Evolutionary conservation across 1,284 basidiomycete species (phyloP), one percentile per base, ranked within the genome.

Genomic region (Pseudozyma tsukubaensis): DNA sequence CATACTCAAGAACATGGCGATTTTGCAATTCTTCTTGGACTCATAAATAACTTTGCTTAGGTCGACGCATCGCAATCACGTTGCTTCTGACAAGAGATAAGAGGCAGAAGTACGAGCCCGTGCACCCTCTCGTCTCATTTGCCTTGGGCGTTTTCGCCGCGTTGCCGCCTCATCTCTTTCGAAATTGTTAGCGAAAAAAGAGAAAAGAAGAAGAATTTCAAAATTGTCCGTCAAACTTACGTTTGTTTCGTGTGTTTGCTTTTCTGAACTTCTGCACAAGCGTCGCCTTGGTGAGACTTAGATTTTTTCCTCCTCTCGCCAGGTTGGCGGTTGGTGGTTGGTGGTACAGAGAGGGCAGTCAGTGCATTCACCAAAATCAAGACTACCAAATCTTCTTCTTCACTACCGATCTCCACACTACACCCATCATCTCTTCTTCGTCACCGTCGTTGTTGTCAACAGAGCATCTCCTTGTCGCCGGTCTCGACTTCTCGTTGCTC

Each of bases 351-450:
- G 24, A 29, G 24, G 24, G 24, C 24, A 21, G 12, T 45, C 44
- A 24, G 44, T 21, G 44, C 7, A 21, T 45, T 19, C 44, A 21
- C 21, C 44, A 18, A 45, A 19, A 45, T 18, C 10, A 11, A 24
- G 21, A 21, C 44, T 19, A 45, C 9, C 44, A 45, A 45, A 45
- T 45, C 44, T 45, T 45, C 44, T 43, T 43, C 42, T 45, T 45
- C 21, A 9, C 24, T 39, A 39, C 19, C 21, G 19, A 24, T 45
- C 44, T 45, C 44, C 44, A 45, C 44, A 45, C n/a, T n/a, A n/a
- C 19, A 18, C 1, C 44, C 44, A 24, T 43, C 42, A n/a, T 43
- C 42, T 43, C 18, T 9, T 45, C 44, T 18, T 24, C 21, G 44
- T 45, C 43, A 29, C n/a, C 32, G 19, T n/a, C 34, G 19, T 35